Conservation (phyloP, 2,329 filamentous ascomycete genomes). For the Aquanectria penicillioides region DNA sequence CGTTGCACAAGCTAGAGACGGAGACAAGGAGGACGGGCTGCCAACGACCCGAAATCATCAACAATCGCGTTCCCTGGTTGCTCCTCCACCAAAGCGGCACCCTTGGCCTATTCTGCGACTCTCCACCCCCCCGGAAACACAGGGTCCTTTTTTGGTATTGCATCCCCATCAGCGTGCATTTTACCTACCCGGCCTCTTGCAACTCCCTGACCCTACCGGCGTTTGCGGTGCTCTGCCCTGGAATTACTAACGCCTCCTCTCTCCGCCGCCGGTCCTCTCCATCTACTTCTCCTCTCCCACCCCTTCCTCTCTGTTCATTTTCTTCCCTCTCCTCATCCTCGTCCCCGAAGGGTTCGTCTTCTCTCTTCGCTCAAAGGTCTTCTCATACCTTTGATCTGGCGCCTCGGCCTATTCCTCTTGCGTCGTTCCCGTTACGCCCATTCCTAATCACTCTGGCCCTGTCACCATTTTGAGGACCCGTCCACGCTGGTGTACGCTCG, state of each 20-base stretch:
- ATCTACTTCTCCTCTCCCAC: conserved; percentile 13
- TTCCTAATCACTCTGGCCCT: too few species aligned
- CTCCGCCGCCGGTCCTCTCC: conserved; percentile 11
- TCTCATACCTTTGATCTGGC: conserved; percentile 10
- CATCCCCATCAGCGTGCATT: conserved; percentile 9
- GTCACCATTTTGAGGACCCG: too few species aligned
- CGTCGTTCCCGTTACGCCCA: too few species aligned
- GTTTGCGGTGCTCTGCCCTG: conserved; percentile 22
- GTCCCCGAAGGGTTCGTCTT: background rate
- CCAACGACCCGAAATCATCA: background rate
- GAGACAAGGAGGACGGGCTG: too few species aligned
- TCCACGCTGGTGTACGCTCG: too few species aligned
- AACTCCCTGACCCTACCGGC: conserved; percentile 13
- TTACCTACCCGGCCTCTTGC: conserved; percentile 2
- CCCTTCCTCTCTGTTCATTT: conserved; percentile 9
- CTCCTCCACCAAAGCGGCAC: conserved; percentile 13
- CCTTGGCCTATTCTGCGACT: conserved; percentile 5
- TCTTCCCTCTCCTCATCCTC: conserved; percentile 12
- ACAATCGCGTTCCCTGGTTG: background rate
- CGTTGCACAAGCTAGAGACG: too few species aligned
- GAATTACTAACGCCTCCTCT: conserved; percentile 26
- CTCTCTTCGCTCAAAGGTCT: background rate
- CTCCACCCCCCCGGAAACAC: conserved; percentile 9
- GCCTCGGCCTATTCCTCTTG: too few species aligned
- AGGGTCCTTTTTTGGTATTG: conserved; percentile 9